A percentile compares a stretch with the other conserved stretches of the same genome.
Evolutionary conservation across 2,329 filamentous ascomycete genomes (phyloP).

Genomic region (Trichoderma sp.): DNA sequence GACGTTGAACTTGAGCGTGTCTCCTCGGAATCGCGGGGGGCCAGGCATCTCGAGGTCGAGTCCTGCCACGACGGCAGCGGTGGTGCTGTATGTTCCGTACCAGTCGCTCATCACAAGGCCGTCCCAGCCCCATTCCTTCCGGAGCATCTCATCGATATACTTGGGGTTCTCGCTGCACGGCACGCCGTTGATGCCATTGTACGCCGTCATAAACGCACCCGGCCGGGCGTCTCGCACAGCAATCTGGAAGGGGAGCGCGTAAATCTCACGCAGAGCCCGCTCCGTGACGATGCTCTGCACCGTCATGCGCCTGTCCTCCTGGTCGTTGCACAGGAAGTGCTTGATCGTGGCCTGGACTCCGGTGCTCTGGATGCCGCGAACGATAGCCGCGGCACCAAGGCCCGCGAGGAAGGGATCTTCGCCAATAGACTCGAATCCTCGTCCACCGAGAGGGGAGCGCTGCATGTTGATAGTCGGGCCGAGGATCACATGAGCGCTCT

Average conservation of each 20-base stretch:
- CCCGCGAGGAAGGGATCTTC: slow-evolving; percentile 58
- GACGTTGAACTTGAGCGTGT: slow-evolving; percentile 49
- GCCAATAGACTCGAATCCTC: slow-evolving; percentile 57
- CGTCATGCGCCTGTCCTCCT: slow-evolving; percentile 56
- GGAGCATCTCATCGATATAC: slow-evolving; percentile 49
- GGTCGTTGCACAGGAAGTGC: slow-evolving; percentile 61
- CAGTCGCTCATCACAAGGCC: slow-evolving; percentile 60
- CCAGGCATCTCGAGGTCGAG: slow-evolving; percentile 61
- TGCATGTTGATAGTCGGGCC: slow-evolving; percentile 64
- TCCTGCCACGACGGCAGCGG: slow-evolving; percentile 48
- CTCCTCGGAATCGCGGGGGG: slow-evolving; percentile 49
- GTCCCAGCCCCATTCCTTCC: slow-evolving; percentile 56
- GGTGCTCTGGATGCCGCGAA: slow-evolving; percentile 54
- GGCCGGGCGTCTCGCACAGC: slow-evolving; percentile 50
- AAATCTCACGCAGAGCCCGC: slow-evolving; percentile 57
- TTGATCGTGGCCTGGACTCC: slow-evolving; percentile 57
- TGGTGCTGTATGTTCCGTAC: slow-evolving; percentile 55
- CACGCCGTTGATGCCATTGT: slow-evolving; percentile 57
- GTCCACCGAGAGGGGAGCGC: slow-evolving; percentile 56
- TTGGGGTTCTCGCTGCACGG: slow-evolving; percentile 53
- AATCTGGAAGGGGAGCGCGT: slow-evolving; percentile 56
- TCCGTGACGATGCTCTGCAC: slow-evolving; percentile 54
- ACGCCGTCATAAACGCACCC: slow-evolving; percentile 56
- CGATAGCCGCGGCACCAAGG: slow-evolving; percentile 50
- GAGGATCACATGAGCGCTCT: slow-evolving; percentile 56